These are phyloP conservation scores for Kodamaea kaohsiungensis DNA, from an alignment of 805 yeast species.

Conservation along the genomic window DNA sequence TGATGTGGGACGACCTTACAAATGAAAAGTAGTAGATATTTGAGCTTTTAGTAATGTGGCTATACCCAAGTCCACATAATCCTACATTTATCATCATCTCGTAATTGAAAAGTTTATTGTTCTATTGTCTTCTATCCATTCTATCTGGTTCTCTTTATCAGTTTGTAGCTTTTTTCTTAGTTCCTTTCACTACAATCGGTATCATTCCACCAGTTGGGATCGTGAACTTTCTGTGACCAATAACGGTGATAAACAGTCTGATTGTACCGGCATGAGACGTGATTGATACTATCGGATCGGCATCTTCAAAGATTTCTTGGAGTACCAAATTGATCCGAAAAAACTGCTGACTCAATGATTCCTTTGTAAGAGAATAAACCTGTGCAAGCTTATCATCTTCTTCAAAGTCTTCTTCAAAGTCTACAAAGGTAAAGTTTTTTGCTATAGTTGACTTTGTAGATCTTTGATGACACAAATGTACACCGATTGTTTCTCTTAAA, in stretches of 20 bases:
- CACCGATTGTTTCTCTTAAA: slow-evolving; percentile 27
- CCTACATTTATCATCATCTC: too few species aligned
- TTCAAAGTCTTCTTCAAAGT: slow-evolving; percentile 21
- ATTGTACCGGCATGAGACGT: slow-evolving; percentile 32
- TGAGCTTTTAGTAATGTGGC: too few species aligned
- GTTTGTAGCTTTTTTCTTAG: not conserved
- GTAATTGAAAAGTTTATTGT: too few species aligned
- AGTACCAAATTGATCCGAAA: slow-evolving; percentile 22
- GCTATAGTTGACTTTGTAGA: slow-evolving; percentile 17
- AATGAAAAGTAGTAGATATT: too few species aligned
- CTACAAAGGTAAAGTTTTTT: slow-evolving; percentile 17
- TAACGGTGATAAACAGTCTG: slow-evolving; percentile 23
- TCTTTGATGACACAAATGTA: slow-evolving; percentile 27
- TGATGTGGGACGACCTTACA: too few species aligned
- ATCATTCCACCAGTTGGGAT: slow-evolving; percentile 32
- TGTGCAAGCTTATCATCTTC: slow-evolving; percentile 21
- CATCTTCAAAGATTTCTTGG: slow-evolving; percentile 20
- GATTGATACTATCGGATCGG: slow-evolving; percentile 17
- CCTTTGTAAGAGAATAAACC: slow-evolving; percentile 12
- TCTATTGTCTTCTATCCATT: too few species aligned
- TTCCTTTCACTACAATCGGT: slow-evolving; percentile 27
- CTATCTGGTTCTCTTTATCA: too few species aligned
- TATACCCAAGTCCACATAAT: too few species aligned
- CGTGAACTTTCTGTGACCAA: slow-evolving; percentile 31
- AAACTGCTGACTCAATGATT: slow-evolving; percentile 21